phyloP scores from a whole-genome alignment of 2,329 filamentous ascomycete genomes.

The Paraconiothyrium sp. region DNA sequence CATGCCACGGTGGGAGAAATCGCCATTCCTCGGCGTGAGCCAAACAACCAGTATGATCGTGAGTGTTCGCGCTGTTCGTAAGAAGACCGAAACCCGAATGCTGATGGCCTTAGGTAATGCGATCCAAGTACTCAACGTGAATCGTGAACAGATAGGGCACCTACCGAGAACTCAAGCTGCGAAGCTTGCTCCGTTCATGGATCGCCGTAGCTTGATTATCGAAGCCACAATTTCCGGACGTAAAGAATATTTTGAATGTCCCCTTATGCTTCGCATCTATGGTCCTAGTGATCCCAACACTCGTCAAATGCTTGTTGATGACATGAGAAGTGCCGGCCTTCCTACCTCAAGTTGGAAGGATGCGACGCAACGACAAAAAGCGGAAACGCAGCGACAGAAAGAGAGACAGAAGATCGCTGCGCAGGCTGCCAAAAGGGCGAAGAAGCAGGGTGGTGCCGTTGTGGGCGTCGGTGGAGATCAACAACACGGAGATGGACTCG shows the following conservation, averaged over 20 bases:
- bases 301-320: slow-evolving; percentile 65
- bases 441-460: slow-evolving; percentile 46
- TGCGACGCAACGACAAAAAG: slow-evolving; percentile 59
- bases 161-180: slow-evolving; percentile 71
- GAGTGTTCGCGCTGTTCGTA: slow-evolving; percentile 8
- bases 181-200: slow-evolving; percentile 78
- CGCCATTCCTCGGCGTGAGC: slow-evolving; percentile 64
- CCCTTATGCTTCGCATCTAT: slow-evolving; percentile 73
- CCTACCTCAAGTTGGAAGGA: slow-evolving; percentile 48
- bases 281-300: slow-evolving; percentile 68
- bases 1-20: slow-evolving; percentile 48
- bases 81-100: not conserved
- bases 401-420: slow-evolving; percentile 61
- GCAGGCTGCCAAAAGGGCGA: slow-evolving; percentile 43
- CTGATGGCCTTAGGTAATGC: slow-evolving; percentile 65
- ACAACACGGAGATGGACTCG: slow-evolving; percentile 37
- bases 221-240: slow-evolving; percentile 75
- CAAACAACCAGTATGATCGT: slow-evolving; percentile 63
- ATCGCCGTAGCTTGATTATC: slow-evolving; percentile 63
- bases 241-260: slow-evolving; percentile 76
- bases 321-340: slow-evolving; percentile 72
- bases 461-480: slow-evolving; percentile 40
- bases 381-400: slow-evolving; percentile 63
- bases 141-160: slow-evolving; percentile 80
- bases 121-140: slow-evolving; percentile 80